phyloP scores from a whole-genome alignment of 768 basidiomycete species.

The Pleurotus sapidus region DNA sequence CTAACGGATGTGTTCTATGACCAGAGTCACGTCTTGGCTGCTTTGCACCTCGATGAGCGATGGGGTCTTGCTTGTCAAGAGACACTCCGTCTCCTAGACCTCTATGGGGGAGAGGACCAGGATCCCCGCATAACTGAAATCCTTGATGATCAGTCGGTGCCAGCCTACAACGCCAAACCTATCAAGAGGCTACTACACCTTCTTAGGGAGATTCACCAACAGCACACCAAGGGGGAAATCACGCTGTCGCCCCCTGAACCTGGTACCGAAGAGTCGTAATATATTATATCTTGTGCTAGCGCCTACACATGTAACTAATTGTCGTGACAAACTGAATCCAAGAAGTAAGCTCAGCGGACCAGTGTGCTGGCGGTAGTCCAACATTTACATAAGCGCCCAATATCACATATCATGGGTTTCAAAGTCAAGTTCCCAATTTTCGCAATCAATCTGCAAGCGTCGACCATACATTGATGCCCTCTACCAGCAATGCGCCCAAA shows the following conservation, averaged over 20 bases:
- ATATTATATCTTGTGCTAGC: too few species aligned
- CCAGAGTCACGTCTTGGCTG: conserved; percentile 52
- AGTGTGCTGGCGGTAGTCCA: too few species aligned
- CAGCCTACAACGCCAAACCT: conserved; percentile 42
- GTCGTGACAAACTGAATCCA: too few species aligned
- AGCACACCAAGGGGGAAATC: conserved; percentile 33
- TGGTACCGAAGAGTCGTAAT: neutral
- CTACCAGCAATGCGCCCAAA: conserved; percentile 30
- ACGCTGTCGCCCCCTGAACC: neutral
- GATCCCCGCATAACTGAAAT: conserved; percentile 48
- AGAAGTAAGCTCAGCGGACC: too few species aligned
- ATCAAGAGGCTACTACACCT: conserved; percentile 45
- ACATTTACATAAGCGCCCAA: too few species aligned
- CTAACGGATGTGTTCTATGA: neutral
- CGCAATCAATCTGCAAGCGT: too few species aligned
- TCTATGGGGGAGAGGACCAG: conserved; percentile 52
- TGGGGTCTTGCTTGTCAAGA: conserved; percentile 50
- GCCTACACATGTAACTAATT: too few species aligned
- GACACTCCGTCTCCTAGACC: conserved; percentile 43
- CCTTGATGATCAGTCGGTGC: conserved; percentile 42
- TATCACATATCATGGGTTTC: too few species aligned
- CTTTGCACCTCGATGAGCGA: conserved; percentile 40
- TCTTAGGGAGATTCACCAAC: conserved; percentile 45
- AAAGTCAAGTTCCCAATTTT: too few species aligned
- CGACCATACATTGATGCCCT: conserved; percentile 25